phyloP scores from a whole-genome alignment of 2,329 filamentous ascomycete genomes.

The Aquanectria penicillioides region DNA sequence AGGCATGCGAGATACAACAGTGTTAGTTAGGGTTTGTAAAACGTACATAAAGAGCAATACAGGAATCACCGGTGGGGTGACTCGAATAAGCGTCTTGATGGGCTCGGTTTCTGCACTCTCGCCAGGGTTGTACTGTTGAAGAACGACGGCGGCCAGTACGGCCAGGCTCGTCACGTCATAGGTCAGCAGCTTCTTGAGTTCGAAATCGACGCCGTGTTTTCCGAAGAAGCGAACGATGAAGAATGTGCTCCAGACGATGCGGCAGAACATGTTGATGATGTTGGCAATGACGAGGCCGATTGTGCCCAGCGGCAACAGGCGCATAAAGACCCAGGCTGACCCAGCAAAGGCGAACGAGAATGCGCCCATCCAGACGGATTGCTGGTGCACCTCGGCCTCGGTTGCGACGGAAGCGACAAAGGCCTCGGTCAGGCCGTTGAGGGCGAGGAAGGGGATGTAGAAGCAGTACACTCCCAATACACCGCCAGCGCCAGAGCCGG shows the following conservation, averaged over 20 bases:
- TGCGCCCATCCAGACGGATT: conserved; percentile 84
- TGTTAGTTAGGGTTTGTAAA: conserved; percentile 29
- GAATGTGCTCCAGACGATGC: conserved; percentile 80
- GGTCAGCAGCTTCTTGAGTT: conserved; percentile 42
- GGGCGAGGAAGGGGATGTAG: conserved; percentile 90
- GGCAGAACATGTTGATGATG: conserved; percentile 86
- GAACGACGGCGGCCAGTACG: conserved; percentile 40
- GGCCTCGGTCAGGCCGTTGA: conserved; percentile 92
- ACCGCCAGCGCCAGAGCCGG: conserved; percentile 73
- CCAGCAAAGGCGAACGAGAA: conserved; percentile 82
- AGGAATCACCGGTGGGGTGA: conserved; percentile 59
- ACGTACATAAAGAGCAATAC: conserved; percentile 71
- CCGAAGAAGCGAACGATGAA: conserved; percentile 78
- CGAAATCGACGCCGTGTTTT: conserved; percentile 50
- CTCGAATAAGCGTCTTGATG: conserved; percentile 54
- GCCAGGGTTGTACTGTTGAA: conserved; percentile 37
- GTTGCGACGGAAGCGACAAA: conserved; percentile 91
- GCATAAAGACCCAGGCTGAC: conserved; percentile 79
- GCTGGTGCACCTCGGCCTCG: conserved; percentile 76
- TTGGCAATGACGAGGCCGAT: conserved; percentile 87
- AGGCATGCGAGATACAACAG: conserved; percentile 34
- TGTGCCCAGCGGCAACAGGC: conserved; percentile 76
- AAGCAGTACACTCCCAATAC: conserved; percentile 87
- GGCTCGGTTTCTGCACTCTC: conserved; percentile 40
- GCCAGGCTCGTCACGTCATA: conserved; percentile 33